Evolutionary conservation across 192 early-diverging fungal species (phyloP).

Genomic region (Linnemannia exigua): DNA sequence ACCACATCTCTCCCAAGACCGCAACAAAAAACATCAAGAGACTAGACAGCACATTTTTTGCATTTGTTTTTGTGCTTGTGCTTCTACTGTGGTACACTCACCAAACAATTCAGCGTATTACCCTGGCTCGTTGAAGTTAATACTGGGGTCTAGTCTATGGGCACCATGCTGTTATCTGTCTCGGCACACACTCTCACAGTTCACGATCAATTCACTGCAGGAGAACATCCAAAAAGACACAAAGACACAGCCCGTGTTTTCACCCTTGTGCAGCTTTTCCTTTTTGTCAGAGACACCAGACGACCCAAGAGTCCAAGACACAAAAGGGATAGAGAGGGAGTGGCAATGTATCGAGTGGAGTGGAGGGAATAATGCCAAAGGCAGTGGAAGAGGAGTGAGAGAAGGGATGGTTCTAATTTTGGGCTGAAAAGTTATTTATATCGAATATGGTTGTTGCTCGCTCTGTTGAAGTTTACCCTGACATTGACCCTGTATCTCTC

Average conservation of each 20-base stretch:
- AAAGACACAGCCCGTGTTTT: not conserved
- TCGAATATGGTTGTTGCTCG: not conserved
- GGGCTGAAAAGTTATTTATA: slow-evolving; percentile 15
- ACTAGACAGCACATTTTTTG: not conserved
- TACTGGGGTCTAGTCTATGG: not conserved
- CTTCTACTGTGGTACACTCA: not conserved
- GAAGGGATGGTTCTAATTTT: slow-evolving; percentile 2
- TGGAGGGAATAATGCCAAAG: not conserved
- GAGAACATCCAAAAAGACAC: not conserved
- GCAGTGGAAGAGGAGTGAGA: not conserved
- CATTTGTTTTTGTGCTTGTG: not conserved
- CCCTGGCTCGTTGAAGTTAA: not conserved
- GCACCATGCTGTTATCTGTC: not conserved
- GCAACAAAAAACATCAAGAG: not conserved
- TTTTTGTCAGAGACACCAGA: not conserved
- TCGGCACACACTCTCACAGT: not conserved
- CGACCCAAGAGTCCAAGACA: too few species aligned
- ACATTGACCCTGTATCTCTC: not conserved
- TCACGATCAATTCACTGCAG: not conserved
- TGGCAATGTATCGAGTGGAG: not conserved
- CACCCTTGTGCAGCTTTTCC: not conserved
- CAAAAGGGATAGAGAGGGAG: not conserved
- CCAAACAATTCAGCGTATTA: not conserved
- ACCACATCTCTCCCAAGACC: not conserved
- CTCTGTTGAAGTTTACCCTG: slow-evolving; percentile 4